Evolutionary conservation across 306 rosid genomes (phyloP), one percentile per base, ranked within the genome.

Genomic region (Quillaja saponaria): DNA sequence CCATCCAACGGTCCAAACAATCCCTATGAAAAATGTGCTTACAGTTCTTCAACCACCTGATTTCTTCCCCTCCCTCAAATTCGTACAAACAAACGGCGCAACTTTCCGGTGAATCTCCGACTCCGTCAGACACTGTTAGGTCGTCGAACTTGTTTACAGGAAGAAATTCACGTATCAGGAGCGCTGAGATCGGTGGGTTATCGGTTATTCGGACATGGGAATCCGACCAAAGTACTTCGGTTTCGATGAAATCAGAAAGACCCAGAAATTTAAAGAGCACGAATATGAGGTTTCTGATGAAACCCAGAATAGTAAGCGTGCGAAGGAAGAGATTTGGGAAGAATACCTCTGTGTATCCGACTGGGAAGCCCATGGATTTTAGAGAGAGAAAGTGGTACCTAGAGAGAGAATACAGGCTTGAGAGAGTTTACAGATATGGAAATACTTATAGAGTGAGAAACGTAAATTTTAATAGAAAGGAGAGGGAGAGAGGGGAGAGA

Each of bases 1-100:
- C 95, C 79, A 91, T 82, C 97, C 97, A 91, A 68, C 97, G 88
- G 85, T 91, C 97, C 59, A 91, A 58, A 65, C 97, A 91, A 6
- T 76, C 66, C 58, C 85, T 52, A 69, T 91, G 97, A 72, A 91
- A 91, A 47, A 91, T 82, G 91, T 91, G 97, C 67, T 55, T 81
- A 49, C 97, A 91, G 64, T 91, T 91, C 56, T 81, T 68, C 76
- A 88, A 74, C 21, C 90, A 71, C 77, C 97, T 78, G 81, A 91
- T 80, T 68, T 88, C 97, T 7, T 84, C 96, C 60, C 69, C 85
- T 1, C 13, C 78, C 14, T 78, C 72, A 44, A 91, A 88, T 14
- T 91, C 97, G 61, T 71, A 66, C 7, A 91, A 75, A 31, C 97
- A 91, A 0, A 91, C 97, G 2, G 90, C 95, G 52, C 97, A 91